Evolutionary conservation across 768 basidiomycete species (phyloP).

Genomic region (Calvatia gigantea): DNA sequence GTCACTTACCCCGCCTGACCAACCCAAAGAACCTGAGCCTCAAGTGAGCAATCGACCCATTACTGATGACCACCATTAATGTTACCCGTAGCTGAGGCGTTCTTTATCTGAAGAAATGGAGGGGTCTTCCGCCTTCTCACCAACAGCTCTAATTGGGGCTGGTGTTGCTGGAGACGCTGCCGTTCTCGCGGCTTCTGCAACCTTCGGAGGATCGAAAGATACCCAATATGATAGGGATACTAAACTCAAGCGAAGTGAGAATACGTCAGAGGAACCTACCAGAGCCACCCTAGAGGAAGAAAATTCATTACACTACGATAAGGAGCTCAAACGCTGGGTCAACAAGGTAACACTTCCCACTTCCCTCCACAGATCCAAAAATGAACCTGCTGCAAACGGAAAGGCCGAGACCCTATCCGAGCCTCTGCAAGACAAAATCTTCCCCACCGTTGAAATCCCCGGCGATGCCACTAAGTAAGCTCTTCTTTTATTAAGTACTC

Average conservation of each 20-base stretch:
- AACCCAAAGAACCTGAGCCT: neutral
- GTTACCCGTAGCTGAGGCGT: neutral
- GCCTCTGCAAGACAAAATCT: neutral
- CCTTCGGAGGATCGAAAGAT: neutral
- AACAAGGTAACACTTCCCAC: too few relatives aligned
- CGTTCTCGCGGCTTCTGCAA: constrained; percentile 1
- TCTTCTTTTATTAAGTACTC: neutral
- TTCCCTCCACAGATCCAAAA: too few relatives aligned
- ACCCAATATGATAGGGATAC: neutral
- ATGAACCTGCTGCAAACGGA: neutral
- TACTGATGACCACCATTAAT: neutral
- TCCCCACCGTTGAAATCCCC: constrained; percentile 7
- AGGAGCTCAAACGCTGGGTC: constrained; percentile 94
- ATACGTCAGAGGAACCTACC: constrained; percentile 59
- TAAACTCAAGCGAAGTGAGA: constrained; percentile 54
- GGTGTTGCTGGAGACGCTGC: constrained; percentile 1
- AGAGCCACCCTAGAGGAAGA: constrained; percentile 93
- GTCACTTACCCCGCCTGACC: neutral
- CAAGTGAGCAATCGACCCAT: neutral
- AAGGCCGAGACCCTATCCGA: neutral
- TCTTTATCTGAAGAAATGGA: constrained; percentile 4
- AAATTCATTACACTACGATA: constrained; percentile 90
- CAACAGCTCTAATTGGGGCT: constrained; percentile 7
- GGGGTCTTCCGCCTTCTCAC: neutral
- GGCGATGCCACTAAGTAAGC: constrained; percentile 5